These are phyloP conservation scores for Podila epicladia DNA, from an alignment of 192 early-diverging fungal genomes.

Conservation along the genomic window DNA sequence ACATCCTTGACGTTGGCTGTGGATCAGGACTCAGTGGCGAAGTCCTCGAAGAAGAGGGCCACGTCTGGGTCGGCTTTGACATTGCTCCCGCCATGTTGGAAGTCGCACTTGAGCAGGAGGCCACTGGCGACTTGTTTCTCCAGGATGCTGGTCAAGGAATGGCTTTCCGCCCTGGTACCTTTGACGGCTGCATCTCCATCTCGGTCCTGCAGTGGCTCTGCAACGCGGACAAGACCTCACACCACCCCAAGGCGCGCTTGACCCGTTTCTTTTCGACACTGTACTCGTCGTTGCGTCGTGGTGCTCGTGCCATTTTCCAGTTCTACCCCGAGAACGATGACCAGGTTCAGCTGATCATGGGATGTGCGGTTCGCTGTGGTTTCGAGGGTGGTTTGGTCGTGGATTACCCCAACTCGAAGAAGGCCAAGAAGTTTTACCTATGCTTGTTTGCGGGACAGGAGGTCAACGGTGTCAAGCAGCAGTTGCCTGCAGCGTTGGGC, in stretches of 20 bases:
- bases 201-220: constrained; percentile 99
- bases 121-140: constrained; percentile 94
- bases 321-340: constrained; percentile 97
- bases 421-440: constrained; percentile 96
- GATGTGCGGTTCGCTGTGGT: constrained; percentile 87
- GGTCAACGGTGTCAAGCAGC: constrained; percentile 57
- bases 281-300: constrained; percentile 87
- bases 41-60: constrained; percentile 94
- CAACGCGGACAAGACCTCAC: constrained; percentile 93
- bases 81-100: constrained; percentile 96
- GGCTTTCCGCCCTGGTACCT: constrained; percentile 93
- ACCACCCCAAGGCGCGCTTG: constrained; percentile 86
- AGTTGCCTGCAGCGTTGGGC: constrained; percentile 70
- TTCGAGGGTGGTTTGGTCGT: constrained; percentile 96
- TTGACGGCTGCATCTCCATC: constrained; percentile 87
- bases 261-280: constrained; percentile 92
- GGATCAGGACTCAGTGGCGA: constrained; percentile 97
- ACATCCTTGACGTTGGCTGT: constrained; percentile 96
- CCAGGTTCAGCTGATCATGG: constrained; percentile 94
- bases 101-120: constrained; percentile 91
- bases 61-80: constrained; percentile 97
- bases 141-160: constrained; percentile 97
- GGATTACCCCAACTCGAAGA: constrained; percentile 96
- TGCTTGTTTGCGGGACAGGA: constrained; percentile 95
- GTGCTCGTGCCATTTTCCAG: constrained; percentile 96